phyloP scores from a whole-genome alignment of 768 basidiomycete genomes.

The Boletus rubroflammeus region DNA sequence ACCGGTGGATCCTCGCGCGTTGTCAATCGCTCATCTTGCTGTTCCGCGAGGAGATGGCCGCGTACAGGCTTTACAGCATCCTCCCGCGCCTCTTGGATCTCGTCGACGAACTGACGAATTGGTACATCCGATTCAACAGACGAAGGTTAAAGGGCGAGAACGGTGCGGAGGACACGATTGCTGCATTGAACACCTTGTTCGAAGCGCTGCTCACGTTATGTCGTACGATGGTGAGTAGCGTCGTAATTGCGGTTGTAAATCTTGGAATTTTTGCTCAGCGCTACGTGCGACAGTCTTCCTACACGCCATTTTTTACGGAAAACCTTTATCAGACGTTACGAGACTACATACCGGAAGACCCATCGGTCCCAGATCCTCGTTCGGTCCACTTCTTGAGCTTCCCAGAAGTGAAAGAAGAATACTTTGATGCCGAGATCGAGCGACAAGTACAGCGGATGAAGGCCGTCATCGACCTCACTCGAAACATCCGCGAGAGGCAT shows the following conservation, averaged over 20 bases:
- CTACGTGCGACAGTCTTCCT: conserved; percentile 69
- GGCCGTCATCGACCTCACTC: conserved; percentile 86
- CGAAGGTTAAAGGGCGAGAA: conserved; percentile 94
- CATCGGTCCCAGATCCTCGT: conserved; percentile 69
- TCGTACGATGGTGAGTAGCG: conserved; percentile 78
- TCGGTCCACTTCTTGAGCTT: conserved; percentile 95
- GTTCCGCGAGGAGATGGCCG: conserved; percentile 93
- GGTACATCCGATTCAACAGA: conserved; percentile 99
- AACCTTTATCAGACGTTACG: conserved; percentile 91
- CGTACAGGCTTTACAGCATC: conserved; percentile 96
- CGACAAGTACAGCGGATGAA: conserved; percentile 94
- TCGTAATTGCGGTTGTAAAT: not conserved
- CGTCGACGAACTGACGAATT: conserved; percentile 95
- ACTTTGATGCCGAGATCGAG: conserved; percentile 91
- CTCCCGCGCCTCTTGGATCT: conserved; percentile 91
- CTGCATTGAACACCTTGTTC: conserved; percentile 93
- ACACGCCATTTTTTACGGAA: conserved; percentile 97
- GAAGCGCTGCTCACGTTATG: conserved; percentile 93
- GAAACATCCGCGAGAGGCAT: conserved; percentile 83
- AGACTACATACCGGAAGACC: conserved; percentile 77
- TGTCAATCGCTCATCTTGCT: conserved; percentile 94
- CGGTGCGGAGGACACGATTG: conserved; percentile 78
- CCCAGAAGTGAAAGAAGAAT: conserved; percentile 90
- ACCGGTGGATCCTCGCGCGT: conserved; percentile 96
- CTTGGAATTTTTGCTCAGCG: not conserved